phyloP scores from a whole-genome alignment of 1,284 basidiomycete genomes.

The Exobasidium cylindrosporum region DNA sequence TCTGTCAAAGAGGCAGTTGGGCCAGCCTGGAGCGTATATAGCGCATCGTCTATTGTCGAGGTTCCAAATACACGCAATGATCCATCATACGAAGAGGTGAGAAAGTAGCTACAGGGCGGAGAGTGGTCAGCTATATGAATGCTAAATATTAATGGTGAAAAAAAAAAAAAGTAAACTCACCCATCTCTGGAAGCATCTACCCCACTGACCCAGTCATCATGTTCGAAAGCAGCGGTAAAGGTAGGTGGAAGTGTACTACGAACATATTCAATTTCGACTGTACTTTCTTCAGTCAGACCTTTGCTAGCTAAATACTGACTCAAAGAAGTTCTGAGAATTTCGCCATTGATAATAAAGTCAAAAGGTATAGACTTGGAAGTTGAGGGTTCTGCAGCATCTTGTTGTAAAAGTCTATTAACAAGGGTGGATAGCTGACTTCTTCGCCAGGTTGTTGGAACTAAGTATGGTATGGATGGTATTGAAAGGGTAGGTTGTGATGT shows the following conservation, averaged over 20 bases:
- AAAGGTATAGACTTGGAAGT: constrained; percentile 70
- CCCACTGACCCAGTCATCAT: constrained; percentile 91
- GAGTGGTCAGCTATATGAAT: no score
- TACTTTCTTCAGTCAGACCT: constrained; percentile 71
- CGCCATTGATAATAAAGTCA: constrained; percentile 83
- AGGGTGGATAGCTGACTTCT: constrained; percentile 96
- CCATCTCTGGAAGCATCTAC: constrained; percentile 66
- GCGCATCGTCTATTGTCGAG: constrained; percentile 2
- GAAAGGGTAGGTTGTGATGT: constrained; percentile 61
- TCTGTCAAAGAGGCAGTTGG: constrained; percentile 6
- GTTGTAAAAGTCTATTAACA: constrained; percentile 81
- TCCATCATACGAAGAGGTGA: constrained; percentile 62
- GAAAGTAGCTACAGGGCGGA: constrained; percentile 25
- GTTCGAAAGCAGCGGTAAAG: constrained; percentile 73
- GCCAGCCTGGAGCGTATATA: background rate
- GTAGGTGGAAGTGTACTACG: constrained; percentile 86
- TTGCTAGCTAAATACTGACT: constrained; percentile 74
- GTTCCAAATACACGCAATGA: constrained; percentile 57
- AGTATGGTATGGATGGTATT: constrained; percentile 85
- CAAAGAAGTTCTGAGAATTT: constrained; percentile 72
- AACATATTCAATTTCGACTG: constrained; percentile 89
- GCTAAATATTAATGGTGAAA: no score
- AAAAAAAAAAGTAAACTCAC: constrained; percentile 59
- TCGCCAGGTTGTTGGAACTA: constrained; percentile 86
- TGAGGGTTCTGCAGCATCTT: constrained; percentile 11